These are phyloP conservation scores for Neofusicoccum sp. DNA, from an alignment of 2,329 filamentous ascomycete species.

Conservation along the genomic window DNA sequence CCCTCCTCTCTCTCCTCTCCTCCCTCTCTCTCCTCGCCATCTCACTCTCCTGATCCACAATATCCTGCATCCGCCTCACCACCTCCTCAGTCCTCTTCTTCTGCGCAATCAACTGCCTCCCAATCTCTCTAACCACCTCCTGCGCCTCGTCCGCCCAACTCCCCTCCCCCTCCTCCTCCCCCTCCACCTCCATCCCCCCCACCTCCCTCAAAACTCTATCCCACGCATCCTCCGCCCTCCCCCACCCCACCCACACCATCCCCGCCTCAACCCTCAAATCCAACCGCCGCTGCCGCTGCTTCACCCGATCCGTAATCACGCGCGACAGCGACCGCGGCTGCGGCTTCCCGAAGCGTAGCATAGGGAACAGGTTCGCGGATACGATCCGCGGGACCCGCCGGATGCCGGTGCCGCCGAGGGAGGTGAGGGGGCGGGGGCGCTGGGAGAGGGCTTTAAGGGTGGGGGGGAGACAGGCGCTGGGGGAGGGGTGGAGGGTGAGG, in stretches of 20 bases:
- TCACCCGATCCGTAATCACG: conserved; percentile 55
- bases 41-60: conserved; percentile 49
- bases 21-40: conserved; percentile 40
- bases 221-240: conserved; percentile 49
- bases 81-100: conserved; percentile 31
- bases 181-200: conserved; percentile 11
- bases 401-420: conserved; percentile 48
- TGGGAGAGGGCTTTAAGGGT: conserved; percentile 48
- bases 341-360: conserved; percentile 65
- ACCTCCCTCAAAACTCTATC: conserved; percentile 38
- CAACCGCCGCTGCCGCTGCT: conserved; percentile 42
- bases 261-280: conserved; percentile 38
- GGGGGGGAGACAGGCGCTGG: conserved; percentile 37
- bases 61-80: conserved; percentile 44
- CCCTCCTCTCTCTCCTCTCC: background rate
- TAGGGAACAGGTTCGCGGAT: conserved; percentile 57
- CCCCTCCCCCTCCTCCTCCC: conserved; percentile 19
- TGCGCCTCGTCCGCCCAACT: conserved; percentile 31
- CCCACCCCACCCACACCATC: conserved; percentile 39
- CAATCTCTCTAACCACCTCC: background rate
- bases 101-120: conserved; percentile 17
- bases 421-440: conserved; percentile 50
- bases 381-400: conserved; percentile 61
- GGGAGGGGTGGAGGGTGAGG: background rate
- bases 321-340: conserved; percentile 61